A percentile compares a stretch with the other conserved stretches of the same genome.
Evolutionary conservation across 1,284 basidiomycete species (phyloP).

Genomic region (Gomphus bonarii): DNA sequence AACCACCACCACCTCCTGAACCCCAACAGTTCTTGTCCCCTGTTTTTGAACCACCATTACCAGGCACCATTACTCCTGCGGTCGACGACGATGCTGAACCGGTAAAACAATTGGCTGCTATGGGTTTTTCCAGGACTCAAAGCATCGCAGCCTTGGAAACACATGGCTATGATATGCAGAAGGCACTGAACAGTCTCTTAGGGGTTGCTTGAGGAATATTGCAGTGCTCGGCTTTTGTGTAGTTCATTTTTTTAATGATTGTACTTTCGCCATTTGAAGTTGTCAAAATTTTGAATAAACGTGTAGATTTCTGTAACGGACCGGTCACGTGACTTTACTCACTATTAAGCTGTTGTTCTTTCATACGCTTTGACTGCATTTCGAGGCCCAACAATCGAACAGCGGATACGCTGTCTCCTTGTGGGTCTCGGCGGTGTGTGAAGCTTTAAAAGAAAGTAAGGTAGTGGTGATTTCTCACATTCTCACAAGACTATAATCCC

Average conservation of each 20-base stretch:
- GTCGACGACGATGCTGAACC: slow-evolving; percentile 62
- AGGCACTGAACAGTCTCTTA: slow-evolving; percentile 62
- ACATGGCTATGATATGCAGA: slow-evolving; percentile 63
- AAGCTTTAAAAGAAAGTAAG: neutral
- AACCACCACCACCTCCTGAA: slow-evolving; percentile 34
- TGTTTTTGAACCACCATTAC: slow-evolving; percentile 28
- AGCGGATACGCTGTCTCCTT: slow-evolving; percentile 7
- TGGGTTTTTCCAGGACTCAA: slow-evolving; percentile 78
- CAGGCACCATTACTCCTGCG: slow-evolving; percentile 35
- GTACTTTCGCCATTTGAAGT: neutral
- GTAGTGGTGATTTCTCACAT: neutral
- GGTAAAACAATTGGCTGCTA: slow-evolving; percentile 66
- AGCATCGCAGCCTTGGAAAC: slow-evolving; percentile 69
- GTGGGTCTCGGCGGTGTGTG: slow-evolving; percentile 9
- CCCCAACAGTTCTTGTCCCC: slow-evolving; percentile 34
- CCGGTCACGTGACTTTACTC: neutral
- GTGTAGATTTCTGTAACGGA: no score
- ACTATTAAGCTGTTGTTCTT: neutral
- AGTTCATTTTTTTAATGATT: neutral
- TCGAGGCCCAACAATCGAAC: slow-evolving; percentile 6
- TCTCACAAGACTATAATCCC: neutral
- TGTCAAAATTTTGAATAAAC: neutral
- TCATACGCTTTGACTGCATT: slow-evolving; percentile 1
- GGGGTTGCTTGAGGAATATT: slow-evolving; percentile 19
- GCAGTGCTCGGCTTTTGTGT: neutral